Conservation (phyloP, 1,284 basidiomycete genomes). For the Sporisorium exsertum region DNA sequence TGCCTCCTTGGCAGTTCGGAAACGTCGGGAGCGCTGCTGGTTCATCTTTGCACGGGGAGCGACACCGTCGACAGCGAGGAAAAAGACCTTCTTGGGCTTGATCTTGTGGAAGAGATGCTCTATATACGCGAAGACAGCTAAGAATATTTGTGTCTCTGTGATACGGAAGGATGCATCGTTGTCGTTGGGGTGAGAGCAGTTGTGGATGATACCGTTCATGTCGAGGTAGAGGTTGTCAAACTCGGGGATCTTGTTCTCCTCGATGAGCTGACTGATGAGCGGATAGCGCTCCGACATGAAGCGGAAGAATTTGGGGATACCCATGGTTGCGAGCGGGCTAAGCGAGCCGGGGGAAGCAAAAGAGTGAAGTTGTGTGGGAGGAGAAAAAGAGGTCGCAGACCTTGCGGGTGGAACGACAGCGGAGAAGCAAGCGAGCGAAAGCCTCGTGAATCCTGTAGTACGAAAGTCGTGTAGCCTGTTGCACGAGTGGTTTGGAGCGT, state of each 20-base stretch:
- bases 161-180: constrained; percentile 90
- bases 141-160: constrained; percentile 95
- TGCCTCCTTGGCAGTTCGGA: constrained; percentile 93
- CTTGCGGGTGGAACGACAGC: constrained; percentile 4
- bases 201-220: constrained; percentile 98
- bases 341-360: background rate
- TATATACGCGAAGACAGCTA: constrained; percentile 95
- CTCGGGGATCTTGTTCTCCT: constrained; percentile 96
- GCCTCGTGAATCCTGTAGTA: constrained; percentile 1
- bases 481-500: background rate
- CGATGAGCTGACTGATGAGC: constrained; percentile 94
- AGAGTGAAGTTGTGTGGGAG: background rate
- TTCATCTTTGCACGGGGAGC: constrained; percentile 99
- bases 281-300: constrained; percentile 89
- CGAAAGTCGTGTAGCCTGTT: constrained; percentile 2
- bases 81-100: constrained; percentile 87
- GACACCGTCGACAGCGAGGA: constrained; percentile 98
- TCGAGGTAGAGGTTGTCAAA: constrained; percentile 88
- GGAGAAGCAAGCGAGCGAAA: background rate
- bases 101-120: constrained; percentile 97
- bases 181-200: constrained; percentile 83
- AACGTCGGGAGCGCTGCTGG: constrained; percentile 85
- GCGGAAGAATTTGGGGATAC: constrained; percentile 73
- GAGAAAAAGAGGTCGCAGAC: background rate
- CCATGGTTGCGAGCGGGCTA: constrained; percentile 33